Evolutionary conservation across 148 eudicot species (phyloP).

Genomic region (Hydrangea macrophylla): DNA sequence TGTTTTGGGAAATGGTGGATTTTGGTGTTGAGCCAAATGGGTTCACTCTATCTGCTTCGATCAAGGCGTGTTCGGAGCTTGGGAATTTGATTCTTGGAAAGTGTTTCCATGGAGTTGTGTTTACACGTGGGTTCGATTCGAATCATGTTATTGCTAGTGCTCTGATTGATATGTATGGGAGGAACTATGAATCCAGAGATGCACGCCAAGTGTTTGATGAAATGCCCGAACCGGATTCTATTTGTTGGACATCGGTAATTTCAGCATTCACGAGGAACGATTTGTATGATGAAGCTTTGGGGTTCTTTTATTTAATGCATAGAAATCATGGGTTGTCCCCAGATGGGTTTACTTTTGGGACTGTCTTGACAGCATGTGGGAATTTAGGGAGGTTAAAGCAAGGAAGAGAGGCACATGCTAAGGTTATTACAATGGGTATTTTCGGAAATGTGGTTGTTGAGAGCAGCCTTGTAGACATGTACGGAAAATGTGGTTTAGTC

Average conservation of each 20-base stretch:
- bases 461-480: constrained; percentile 88
- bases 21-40: constrained; percentile 69
- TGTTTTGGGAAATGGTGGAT: constrained; percentile 57
- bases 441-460: constrained; percentile 53
- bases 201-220: constrained; percentile 65
- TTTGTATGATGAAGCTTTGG: constrained; percentile 51
- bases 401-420: constrained; percentile 70
- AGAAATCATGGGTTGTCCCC: constrained; percentile 37
- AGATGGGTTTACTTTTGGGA: constrained; percentile 66
- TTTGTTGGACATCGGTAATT: constrained; percentile 76
- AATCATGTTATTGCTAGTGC: constrained; percentile 59
- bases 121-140: constrained; percentile 54
- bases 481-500: constrained; percentile 65
- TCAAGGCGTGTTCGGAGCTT: constrained; percentile 69
- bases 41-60: constrained; percentile 61
- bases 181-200: constrained; percentile 27
- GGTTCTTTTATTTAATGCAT: constrained; percentile 48
- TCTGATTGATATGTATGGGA: constrained; percentile 77
- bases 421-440: constrained; percentile 40
- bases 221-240: constrained; percentile 55
- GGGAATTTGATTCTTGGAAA: constrained; percentile 48
- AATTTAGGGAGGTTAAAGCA: constrained; percentile 54
- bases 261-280: constrained; percentile 63
- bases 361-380: constrained; percentile 73
- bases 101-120: constrained; percentile 63